Conservation (phyloP, 345 rosid species). For the Populus tremula region DNA sequence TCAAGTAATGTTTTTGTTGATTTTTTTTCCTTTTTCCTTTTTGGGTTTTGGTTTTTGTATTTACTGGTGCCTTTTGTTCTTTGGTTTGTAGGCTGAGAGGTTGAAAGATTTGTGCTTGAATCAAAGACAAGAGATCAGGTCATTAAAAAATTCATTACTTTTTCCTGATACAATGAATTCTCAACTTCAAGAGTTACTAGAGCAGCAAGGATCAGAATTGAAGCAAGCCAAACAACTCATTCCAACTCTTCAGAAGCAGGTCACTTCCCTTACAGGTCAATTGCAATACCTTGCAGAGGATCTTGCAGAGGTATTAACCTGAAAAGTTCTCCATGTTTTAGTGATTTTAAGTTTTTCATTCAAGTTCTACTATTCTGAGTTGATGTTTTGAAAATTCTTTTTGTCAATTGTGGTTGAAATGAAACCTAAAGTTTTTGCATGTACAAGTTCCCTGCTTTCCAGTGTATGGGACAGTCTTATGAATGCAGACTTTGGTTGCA, state of each 20-base stretch:
- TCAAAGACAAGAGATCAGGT: slow-evolving; percentile 85
- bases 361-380: not conserved
- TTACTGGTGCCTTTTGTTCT: not conserved
- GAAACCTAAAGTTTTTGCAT: not conserved
- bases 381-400: not conserved
- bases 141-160: slow-evolving; percentile 63
- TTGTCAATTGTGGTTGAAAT: not conserved
- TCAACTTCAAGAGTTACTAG: slow-evolving; percentile 50
- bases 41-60: not conserved
- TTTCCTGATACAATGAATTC: slow-evolving; percentile 72
- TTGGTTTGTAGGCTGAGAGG: slow-evolving; percentile 66
- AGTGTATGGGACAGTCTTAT: not conserved
- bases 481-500: not conserved
- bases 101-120: slow-evolving; percentile 84
- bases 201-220: slow-evolving; percentile 66
- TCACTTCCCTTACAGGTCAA: slow-evolving; percentile 81
- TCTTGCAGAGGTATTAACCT: slow-evolving; percentile 61
- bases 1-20: not conserved
- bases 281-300: slow-evolving; percentile 76
- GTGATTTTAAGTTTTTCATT: not conserved
- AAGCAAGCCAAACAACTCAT: slow-evolving; percentile 73
- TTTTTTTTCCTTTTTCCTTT: not conserved
- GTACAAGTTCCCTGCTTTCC: not conserved
- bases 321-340: not conserved
- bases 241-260: slow-evolving; percentile 80